These are phyloP conservation scores for Sindora glabra DNA, from an alignment of 306 rosid species.

Conservation along the genomic window DNA sequence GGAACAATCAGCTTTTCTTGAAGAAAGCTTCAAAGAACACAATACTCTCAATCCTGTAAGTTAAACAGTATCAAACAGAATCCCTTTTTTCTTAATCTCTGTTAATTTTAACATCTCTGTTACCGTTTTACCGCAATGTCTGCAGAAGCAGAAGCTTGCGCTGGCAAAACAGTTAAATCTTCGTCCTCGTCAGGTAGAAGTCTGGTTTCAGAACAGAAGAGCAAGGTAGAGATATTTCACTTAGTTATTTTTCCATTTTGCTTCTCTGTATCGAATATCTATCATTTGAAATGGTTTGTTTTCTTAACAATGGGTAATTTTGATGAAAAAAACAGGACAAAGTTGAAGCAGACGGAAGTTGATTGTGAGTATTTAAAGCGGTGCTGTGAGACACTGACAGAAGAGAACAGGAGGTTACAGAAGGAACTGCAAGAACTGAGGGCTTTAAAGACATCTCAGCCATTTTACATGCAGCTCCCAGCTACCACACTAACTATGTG, in stretches of 20 bases:
- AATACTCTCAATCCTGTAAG: conserved; percentile 88
- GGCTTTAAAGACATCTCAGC: conserved; percentile 73
- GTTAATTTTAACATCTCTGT: neutral
- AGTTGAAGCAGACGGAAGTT: conserved; percentile 95
- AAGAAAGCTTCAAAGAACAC: conserved; percentile 91
- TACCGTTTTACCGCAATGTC: neutral
- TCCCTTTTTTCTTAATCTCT: neutral
- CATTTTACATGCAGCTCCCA: conserved; percentile 89
- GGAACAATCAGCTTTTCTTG: conserved; percentile 86
- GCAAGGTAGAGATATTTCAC: conserved; percentile 60
- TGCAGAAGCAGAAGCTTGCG: conserved; percentile 83
- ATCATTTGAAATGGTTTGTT: too few species aligned
- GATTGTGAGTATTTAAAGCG: conserved; percentile 92
- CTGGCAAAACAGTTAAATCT: conserved; percentile 82
- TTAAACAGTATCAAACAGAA: neutral
- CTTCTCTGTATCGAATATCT: too few species aligned
- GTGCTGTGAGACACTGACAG: conserved; percentile 83
- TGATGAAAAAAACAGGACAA: too few species aligned
- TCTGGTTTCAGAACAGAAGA: conserved; percentile 98
- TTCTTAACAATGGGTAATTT: too few species aligned
- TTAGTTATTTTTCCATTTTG: too few species aligned
- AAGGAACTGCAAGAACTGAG: conserved; percentile 89
- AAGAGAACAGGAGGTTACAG: conserved; percentile 86
- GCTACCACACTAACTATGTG: conserved; percentile 99
- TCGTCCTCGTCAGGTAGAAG: conserved; percentile 97